phyloP scores from a whole-genome alignment of 2,329 filamentous ascomycete genomes.

The Mollisiaceae sp. region DNA sequence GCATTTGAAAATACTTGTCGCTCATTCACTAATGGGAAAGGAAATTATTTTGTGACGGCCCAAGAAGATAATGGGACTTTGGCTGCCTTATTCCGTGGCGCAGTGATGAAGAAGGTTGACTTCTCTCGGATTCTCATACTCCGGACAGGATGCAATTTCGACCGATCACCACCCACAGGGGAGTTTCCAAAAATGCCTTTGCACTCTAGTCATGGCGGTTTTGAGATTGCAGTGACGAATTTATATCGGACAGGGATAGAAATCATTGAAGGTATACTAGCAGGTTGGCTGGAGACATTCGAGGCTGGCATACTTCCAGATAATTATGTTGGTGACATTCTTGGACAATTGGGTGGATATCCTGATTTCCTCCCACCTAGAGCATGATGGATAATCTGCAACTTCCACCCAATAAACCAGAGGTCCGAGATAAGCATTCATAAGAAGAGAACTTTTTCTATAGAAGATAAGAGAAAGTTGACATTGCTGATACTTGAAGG shows the following conservation, averaged over 20 bases:
- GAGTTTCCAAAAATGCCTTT: slow-evolving; percentile 2
- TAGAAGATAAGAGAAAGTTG: too few species aligned
- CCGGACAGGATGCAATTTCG: slow-evolving; percentile 71
- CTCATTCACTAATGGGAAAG: slow-evolving; percentile 11
- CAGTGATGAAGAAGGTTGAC: slow-evolving; percentile 61
- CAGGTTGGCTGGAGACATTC: slow-evolving; percentile 64
- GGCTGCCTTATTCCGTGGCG: slow-evolving; percentile 64
- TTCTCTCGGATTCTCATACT: slow-evolving; percentile 69
- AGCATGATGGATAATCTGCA: background rate
- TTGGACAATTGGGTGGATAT: slow-evolving; percentile 49
- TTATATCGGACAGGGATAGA: slow-evolving; percentile 67
- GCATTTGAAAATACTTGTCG: slow-evolving; percentile 64
- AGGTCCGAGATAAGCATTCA: too few species aligned
- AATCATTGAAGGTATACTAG: slow-evolving; percentile 64
- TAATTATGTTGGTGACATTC: slow-evolving; percentile 74
- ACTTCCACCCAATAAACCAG: too few species aligned
- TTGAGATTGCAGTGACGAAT: slow-evolving; percentile 65
- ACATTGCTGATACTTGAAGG: too few species aligned
- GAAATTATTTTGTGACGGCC: slow-evolving; percentile 67
- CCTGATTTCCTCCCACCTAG: background rate
- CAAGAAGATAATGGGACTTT: slow-evolving; percentile 74
- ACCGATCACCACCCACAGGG: slow-evolving; percentile 49
- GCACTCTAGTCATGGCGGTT: slow-evolving; percentile 48
- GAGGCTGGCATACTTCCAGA: slow-evolving; percentile 57
- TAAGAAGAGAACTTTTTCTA: too few species aligned